Evolutionary conservation across 2,329 filamentous ascomycete genomes (phyloP).

Genomic region (Hymenoscyphus salicellus): DNA sequence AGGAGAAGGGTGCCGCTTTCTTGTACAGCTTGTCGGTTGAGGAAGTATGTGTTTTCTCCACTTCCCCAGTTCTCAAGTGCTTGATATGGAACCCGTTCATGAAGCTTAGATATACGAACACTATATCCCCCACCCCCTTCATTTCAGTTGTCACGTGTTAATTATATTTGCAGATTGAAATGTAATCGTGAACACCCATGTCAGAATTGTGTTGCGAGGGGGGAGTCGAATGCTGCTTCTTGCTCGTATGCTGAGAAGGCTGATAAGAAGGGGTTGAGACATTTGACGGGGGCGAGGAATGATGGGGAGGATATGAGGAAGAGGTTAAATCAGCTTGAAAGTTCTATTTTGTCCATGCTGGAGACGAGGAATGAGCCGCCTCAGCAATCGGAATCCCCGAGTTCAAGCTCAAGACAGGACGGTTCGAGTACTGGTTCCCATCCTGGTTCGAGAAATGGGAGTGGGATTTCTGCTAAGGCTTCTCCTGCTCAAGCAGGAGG

Average conservation of each 20-base stretch:
- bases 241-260: constrained; percentile 67
- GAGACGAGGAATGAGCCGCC: background rate
- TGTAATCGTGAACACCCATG: constrained; percentile 87
- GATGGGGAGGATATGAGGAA: constrained; percentile 49
- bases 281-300: constrained; percentile 44
- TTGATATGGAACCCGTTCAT: constrained; percentile 4
- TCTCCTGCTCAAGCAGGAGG: constrained; percentile 70
- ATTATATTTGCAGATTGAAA: constrained; percentile 61
- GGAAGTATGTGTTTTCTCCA: constrained; percentile 22
- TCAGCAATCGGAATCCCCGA: constrained; percentile 31
- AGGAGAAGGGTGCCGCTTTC: constrained; percentile 23
- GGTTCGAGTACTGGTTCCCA: constrained; percentile 48
- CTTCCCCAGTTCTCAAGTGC: constrained; percentile 21
- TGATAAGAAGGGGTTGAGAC: constrained; percentile 43
- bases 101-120: too few species aligned
- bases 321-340: constrained; percentile 52
- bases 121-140: background rate
- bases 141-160: constrained; percentile 28
- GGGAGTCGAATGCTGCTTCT: constrained; percentile 74
- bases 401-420: constrained; percentile 38
- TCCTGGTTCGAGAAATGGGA: too few species aligned
- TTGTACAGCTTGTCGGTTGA: constrained; percentile 23
- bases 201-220: constrained; percentile 88
- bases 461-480: constrained; percentile 42
- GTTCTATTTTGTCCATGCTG: constrained; percentile 51